Evolutionary conservation across 225 moss, liverwort and hornwort genomes (phyloP), one percentile per base, ranked within the genome.

Genomic region (Bryum argenteum): DNA sequence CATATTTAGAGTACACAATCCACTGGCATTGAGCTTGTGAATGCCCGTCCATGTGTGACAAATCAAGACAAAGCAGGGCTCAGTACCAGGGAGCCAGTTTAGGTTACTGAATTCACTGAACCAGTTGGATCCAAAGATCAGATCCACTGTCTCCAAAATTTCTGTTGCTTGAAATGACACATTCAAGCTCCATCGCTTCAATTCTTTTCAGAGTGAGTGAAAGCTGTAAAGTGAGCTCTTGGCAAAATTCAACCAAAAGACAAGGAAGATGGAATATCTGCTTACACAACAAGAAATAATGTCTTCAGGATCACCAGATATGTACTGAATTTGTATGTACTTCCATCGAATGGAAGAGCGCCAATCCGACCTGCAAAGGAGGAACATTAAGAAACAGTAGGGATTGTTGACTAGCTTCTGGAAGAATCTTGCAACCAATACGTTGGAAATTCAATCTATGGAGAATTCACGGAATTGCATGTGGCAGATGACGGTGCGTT

Each of bases 41-140:
- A 57, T 57, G 26, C 20, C 47, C 18, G 59, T 70, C 41, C 18
- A 8, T n/a, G 12, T 50, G 40, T 26, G 39, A 63, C 47, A 39
- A 62, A 24, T 63, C 37, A 33, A 54, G 26, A 71, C 51, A 72
- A 66, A 61, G 24, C 2, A 45, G 33, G 61, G 18, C 23, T 12
- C 22, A 67, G 38, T 28, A 58, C 60, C 13, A 65, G n/a, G 21
- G 59, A 77, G 58, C 50, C 39, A 58, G 33, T 72, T 60, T 54
- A 53, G 54, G 44, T 42, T 52, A 21, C 2, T 51, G 66, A 42
- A 42, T 33, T 33, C 33, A 10, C 53, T 72, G 61, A 43, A 54
- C 37, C 10, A 7, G 57, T 44, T 44, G 12, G 5, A 50, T 11
- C 17, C 3, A 14, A 62, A 19, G 8, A 51, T 8, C 39, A 62